Percentiles rank a stretch among this genome's conserved stretches.
These are phyloP conservation scores for Pseudopithomyces chartarum DNA, from an alignment of 2,329 filamentous ascomycete species.

Conservation along the genomic window DNA sequence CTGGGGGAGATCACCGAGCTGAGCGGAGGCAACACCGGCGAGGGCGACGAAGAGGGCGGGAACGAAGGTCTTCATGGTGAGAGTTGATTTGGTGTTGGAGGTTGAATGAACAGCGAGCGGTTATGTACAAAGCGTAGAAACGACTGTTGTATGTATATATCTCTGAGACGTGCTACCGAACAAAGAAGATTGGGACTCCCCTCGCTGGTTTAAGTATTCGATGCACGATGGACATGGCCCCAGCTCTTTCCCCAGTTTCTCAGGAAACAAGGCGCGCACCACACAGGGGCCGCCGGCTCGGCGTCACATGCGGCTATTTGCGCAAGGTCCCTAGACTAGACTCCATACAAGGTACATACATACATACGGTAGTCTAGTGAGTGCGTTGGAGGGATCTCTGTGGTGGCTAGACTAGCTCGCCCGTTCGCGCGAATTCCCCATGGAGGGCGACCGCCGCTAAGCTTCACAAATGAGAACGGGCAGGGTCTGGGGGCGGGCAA, in stretches of 20 bases:
- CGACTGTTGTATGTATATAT: conserved; percentile 18
- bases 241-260: conserved; percentile 1
- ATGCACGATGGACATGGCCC: conserved; percentile 2
- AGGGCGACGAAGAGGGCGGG: conserved; percentile 47
- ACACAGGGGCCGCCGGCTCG: conserved; percentile 13
- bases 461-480: conserved; percentile 26
- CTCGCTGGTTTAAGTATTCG: conserved; percentile 11
- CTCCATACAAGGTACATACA: too few relatives aligned
- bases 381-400: too few relatives aligned
- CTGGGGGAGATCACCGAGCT: conserved; percentile 51
- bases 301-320: conserved; percentile 26
- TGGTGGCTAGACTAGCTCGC: too few relatives aligned
- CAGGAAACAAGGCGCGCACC: background rate
- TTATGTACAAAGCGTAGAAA: conserved; percentile 16
- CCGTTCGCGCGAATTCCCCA: conserved; percentile 7
- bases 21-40: conserved; percentile 52
- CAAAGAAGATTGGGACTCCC: background rate
- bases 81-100: conserved; percentile 15
- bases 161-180: conserved; percentile 6
- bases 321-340: conserved; percentile 9
- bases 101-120: conserved; percentile 19
- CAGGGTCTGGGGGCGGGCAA: conserved; percentile 23
- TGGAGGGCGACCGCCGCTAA: conserved; percentile 1
- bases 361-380: too few relatives aligned
- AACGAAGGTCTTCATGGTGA: conserved; percentile 47